Conservation (phyloP, 345 rosid species). For the Erucastrum elatum region DNA sequence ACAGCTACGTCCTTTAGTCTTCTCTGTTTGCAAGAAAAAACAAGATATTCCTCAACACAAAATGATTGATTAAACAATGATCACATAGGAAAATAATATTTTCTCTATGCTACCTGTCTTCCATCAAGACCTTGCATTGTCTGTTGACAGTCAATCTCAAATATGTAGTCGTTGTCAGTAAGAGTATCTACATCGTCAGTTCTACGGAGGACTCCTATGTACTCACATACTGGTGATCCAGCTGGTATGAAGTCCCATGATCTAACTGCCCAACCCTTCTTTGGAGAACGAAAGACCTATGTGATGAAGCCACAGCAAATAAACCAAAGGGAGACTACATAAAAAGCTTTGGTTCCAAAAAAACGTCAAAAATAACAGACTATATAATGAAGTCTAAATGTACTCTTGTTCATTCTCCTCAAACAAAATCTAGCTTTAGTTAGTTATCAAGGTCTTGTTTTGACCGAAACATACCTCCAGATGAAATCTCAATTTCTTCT, state of each 20-base stretch:
- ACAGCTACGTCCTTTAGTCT: constrained; percentile 54
- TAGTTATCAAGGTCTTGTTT: background rate
- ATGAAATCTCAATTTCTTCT: constrained; percentile 59
- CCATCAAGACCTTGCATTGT: constrained; percentile 88
- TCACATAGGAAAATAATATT: constrained; percentile 4
- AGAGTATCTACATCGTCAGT: constrained; percentile 71
- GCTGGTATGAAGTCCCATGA: constrained; percentile 94
- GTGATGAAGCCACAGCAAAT: constrained; percentile 22
- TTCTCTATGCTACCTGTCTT: constrained; percentile 59
- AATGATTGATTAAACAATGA: constrained; percentile 12
- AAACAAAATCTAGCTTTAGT: background rate
- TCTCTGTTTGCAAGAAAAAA: constrained; percentile 50
- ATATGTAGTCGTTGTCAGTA: constrained; percentile 72
- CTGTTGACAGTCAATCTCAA: constrained; percentile 93
- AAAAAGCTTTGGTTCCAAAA: background rate
- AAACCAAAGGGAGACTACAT: background rate
- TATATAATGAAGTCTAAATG: constrained; percentile 2
- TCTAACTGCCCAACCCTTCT: constrained; percentile 96
- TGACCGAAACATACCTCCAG: constrained; percentile 65
- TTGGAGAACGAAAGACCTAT: constrained; percentile 83
- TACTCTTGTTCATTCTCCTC: background rate
- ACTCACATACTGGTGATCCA: constrained; percentile 93
- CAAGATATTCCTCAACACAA: background rate
- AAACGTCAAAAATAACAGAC: background rate
- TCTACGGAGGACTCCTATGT: constrained; percentile 65